Conservation (phyloP, 192 early-diverging fungal species). For the Rhizophagus prolifer region DNA sequence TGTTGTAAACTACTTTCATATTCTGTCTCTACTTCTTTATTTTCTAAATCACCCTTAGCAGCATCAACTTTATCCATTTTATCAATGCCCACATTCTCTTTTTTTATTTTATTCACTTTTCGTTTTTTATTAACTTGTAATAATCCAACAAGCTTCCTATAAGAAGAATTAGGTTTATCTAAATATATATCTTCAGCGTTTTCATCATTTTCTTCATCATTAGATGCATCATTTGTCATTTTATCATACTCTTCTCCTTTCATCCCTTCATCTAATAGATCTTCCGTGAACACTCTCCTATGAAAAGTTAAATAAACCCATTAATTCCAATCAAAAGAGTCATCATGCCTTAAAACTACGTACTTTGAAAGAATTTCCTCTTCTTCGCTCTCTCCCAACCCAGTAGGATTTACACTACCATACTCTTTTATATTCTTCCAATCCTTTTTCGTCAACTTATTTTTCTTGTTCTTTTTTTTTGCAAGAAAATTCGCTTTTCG, state of each 20-base stretch:
- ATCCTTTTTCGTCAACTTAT: background rate
- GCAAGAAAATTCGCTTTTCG: background rate
- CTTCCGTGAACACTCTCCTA: background rate
- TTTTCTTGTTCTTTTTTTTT: background rate
- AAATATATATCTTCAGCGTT: background rate
- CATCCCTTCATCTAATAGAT: background rate
- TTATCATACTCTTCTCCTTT: background rate
- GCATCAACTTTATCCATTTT: background rate
- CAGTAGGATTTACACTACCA: background rate
- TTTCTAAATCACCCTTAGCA: background rate
- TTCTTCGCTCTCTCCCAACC: background rate
- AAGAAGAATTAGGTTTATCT: background rate
- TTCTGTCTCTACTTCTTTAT: background rate
- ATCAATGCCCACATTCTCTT: background rate
- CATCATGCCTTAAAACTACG: too few species aligned
- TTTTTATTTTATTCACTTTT: background rate
- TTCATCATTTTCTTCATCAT: background rate
- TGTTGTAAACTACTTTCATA: background rate
- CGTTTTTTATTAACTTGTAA: background rate
- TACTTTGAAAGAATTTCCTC: background rate
- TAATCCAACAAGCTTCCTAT: slow-evolving; percentile 6
- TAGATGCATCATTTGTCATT: background rate
- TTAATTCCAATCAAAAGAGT: too few species aligned
- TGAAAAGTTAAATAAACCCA: background rate
- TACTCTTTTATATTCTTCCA: background rate